Conservation (phyloP, 768 basidiomycete genomes). For the Cubamyces lactineus region DNA sequence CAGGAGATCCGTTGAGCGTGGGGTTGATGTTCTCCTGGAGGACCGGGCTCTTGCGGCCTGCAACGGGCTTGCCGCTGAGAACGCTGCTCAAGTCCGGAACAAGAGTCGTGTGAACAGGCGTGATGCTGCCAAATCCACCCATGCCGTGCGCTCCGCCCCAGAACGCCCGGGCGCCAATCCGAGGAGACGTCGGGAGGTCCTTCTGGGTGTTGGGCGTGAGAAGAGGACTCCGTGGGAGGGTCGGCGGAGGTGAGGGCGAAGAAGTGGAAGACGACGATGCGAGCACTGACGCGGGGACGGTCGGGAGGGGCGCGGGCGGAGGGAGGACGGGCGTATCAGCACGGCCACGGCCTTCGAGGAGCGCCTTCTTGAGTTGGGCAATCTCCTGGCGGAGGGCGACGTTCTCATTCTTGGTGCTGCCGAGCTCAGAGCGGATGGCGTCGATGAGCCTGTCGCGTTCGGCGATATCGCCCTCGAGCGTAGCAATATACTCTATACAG, state of each 20-base stretch:
- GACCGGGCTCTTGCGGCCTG: conserved; percentile 34
- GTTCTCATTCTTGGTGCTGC: conserved; percentile 80
- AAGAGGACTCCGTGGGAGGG: conserved; percentile 35
- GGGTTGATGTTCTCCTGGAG: conserved; percentile 85
- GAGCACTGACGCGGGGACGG: conserved; percentile 34
- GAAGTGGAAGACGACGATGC: conserved; percentile 18
- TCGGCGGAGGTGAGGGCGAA: conserved; percentile 22
- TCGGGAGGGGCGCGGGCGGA: conserved; percentile 46
- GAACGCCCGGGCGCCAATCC: conserved; percentile 59
- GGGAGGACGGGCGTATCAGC: conserved; percentile 45
- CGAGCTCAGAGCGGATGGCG: conserved; percentile 83
- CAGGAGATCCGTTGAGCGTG: conserved; percentile 50
- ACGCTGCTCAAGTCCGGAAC: conserved; percentile 61
- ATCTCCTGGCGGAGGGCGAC: conserved; percentile 80
- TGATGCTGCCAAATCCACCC: conserved; percentile 64
- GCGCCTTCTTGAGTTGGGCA: conserved; percentile 68
- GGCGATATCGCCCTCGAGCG: conserved; percentile 90
- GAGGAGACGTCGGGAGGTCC: conserved; percentile 68
- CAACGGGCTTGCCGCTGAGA: conserved; percentile 35
- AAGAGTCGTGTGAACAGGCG: conserved; percentile 83
- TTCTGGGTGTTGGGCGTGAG: conserved; percentile 77
- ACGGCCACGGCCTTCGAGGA: conserved; percentile 66
- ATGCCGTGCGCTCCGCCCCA: conserved; percentile 72
- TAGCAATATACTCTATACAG: conserved; percentile 84
- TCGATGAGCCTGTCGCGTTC: conserved; percentile 91